Evolutionary conservation across 108 stramenopile genomes (phyloP), one percentile per base, ranked within the genome.

Genomic region (Epipyxis sp.): DNA sequence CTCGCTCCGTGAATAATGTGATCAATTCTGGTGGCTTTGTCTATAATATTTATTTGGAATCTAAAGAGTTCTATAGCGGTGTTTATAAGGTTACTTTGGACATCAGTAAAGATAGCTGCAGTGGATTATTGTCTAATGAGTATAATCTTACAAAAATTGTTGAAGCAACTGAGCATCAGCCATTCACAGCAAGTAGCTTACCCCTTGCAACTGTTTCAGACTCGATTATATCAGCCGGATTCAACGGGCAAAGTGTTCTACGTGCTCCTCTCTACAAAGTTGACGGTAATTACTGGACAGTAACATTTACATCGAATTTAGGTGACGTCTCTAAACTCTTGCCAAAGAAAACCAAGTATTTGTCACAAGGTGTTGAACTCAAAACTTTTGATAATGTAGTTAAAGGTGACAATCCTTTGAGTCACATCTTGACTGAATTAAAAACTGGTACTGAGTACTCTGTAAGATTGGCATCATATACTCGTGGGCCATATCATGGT

Each of bases 361-460:
- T 87, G 40, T 10, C 27, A 10, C 83, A 78, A 43, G 34, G 79
- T 27, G 57, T 0, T 30, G 37, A 59, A 20, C 27, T 85, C 25
- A 59, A 80, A 34, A 41, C 44, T 29, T 86, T 78, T 37, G 40
- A 59, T 42, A 86, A 91, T 76, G 86, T 88, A 16, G 79, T 79
- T 45, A 65, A 57, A 37, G 85, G 82, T 20, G 71, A 68, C 27
- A 59, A 88, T 50, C 58, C 83, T 25, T 46, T 59, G 16, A 44
- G 82, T 25, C 76, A 79, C 37, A 86, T 89, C 1, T 65, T 78
- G 3, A 20, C 45, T 16, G 84, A 74, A 40, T 77, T 86, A 30
- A 59, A 69, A 41, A 84, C 85, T 1, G 92, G 92, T 0, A 81
- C 91, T 16, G 65, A 82, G 1, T 81, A 92, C 79, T 90, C 69